Base-by-base conservation (phyloP, 768 basidiomycete genomes). In the Favolaschia claudopus region DNA sequence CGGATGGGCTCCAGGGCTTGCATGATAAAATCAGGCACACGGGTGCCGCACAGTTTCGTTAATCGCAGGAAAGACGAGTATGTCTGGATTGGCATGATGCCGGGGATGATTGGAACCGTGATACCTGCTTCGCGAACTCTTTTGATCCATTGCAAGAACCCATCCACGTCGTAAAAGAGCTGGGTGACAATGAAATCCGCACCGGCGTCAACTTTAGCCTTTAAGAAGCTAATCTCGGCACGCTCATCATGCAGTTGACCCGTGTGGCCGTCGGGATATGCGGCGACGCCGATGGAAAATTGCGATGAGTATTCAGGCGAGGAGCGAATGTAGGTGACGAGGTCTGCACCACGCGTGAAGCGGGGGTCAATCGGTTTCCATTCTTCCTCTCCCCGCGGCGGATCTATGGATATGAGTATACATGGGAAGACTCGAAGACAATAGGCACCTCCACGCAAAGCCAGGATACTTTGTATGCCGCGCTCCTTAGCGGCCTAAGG, bases 241-340 rank as follows among this genome's bases (percentile, higher is more conserved):
- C 89, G 88, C 68, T 89, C 87, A 50, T 81, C 79, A 3, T 78
- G 70, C 9, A 76, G 71, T 36, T 79, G 80, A 63, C 91, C 93
- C 2, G 89, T 77, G 68, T 95, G 89, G 1, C 93, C 93, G 68
- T 97, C 95, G 5, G 97, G 95, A 64, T 99, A 99, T 22, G 88
- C 97, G 92, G 96, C 96, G 43, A 99, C 96, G 45, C 96, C 97
- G 60, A 99, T 84, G 71, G 94, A 96, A 74, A 99, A 99, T 62
- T 88, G 79, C 38, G 92, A 84, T 29, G 89, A 85, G 71, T 92
- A 92, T 65, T 95, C 88, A 14, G 86, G 83, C 5, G 84, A 79
- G 17, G 88, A 82, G 34, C 91, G 85, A 65, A 99, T 97, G 70
- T 95, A 96, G 42, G 82, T 82, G 17, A 99, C 93, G n/a, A 99